Evolutionary conservation across 2,329 filamentous ascomycete species (phyloP).

Genomic region (Diaporthe citriasiana): DNA sequence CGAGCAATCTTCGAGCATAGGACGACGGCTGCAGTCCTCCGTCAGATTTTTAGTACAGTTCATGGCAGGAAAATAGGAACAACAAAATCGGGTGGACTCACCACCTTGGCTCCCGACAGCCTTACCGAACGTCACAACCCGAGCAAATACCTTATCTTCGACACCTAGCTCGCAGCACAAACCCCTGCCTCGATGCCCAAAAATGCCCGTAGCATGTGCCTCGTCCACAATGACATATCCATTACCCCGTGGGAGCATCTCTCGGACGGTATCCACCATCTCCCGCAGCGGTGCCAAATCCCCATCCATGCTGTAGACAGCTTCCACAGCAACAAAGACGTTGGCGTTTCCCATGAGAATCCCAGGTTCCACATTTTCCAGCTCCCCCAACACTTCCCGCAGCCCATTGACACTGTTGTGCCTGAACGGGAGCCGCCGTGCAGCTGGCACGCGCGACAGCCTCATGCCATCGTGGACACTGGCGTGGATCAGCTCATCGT

Average conservation of each 20-base stretch:
- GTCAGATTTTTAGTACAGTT: not conserved
- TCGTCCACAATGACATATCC: conserved; percentile 77
- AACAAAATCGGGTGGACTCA: not conserved
- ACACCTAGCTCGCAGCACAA: conserved; percentile 56
- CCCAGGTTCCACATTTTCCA: conserved; percentile 54
- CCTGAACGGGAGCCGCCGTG: conserved; percentile 65
- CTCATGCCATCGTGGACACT: conserved; percentile 85
- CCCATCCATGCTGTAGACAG: conserved; percentile 87
- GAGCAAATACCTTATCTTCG: conserved; percentile 7
- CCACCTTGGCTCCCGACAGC: conserved; percentile 27
- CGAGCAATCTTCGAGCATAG: conserved; percentile 72
- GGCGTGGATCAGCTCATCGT: conserved; percentile 83
- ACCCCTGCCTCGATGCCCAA: conserved; percentile 69
- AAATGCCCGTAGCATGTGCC: conserved; percentile 75
- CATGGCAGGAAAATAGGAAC: not conserved
- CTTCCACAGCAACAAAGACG: conserved; percentile 79
- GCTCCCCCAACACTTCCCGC: conserved; percentile 45
- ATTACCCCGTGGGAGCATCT: conserved; percentile 68
- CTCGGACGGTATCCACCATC: conserved; percentile 71
- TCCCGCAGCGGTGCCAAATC: conserved; percentile 75
- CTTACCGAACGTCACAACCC: conserved; percentile 24
- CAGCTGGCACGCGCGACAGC: conserved; percentile 60
- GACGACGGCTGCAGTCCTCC: conserved; percentile 61
- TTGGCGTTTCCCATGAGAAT: conserved; percentile 59
- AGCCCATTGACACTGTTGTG: conserved; percentile 65